phyloP scores from a whole-genome alignment of 495 filamentous ascomycete genomes.

The Xylaria castorea region DNA sequence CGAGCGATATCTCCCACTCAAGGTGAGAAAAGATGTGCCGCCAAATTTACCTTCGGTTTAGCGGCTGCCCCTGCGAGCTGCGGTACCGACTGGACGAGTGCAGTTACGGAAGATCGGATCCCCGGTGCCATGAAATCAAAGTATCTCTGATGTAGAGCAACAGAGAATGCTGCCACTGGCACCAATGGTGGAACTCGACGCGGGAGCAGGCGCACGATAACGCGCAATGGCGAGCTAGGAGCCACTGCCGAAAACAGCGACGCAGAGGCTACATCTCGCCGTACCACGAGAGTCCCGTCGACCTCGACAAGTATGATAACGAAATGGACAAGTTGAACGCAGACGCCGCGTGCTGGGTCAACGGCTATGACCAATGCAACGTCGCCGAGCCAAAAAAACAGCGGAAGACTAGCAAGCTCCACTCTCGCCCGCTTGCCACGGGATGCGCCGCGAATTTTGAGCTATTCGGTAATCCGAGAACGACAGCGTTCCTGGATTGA shows the following conservation, averaged over 20 bases:
- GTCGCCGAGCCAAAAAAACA: not conserved
- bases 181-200: constrained; percentile 5
- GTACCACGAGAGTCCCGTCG: constrained; percentile 25
- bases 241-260: not conserved
- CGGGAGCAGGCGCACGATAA: not conserved
- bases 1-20: not conserved
- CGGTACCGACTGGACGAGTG: constrained; percentile 14
- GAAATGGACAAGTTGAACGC: not conserved
- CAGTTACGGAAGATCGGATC: not conserved
- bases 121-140: constrained; percentile 23
- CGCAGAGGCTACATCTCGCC: constrained; percentile 1
- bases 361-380: not conserved
- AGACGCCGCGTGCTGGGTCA: not conserved
- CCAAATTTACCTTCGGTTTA: constrained; percentile 16
- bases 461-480: not conserved
- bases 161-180: constrained; percentile 27
- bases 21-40: constrained; percentile 12
- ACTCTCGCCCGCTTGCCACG: constrained; percentile 9
- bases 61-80: constrained; percentile 22
- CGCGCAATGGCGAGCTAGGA: not conserved
- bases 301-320: constrained; percentile 24
- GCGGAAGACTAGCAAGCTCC: not conserved
- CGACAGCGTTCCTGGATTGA: not conserved
- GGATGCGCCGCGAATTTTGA: constrained; percentile 25
- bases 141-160: constrained; percentile 25